Evolutionary conservation across 805 yeast genomes (phyloP), one percentile per base, ranked within the genome.

Genomic region (Teunomyces cretensis): DNA sequence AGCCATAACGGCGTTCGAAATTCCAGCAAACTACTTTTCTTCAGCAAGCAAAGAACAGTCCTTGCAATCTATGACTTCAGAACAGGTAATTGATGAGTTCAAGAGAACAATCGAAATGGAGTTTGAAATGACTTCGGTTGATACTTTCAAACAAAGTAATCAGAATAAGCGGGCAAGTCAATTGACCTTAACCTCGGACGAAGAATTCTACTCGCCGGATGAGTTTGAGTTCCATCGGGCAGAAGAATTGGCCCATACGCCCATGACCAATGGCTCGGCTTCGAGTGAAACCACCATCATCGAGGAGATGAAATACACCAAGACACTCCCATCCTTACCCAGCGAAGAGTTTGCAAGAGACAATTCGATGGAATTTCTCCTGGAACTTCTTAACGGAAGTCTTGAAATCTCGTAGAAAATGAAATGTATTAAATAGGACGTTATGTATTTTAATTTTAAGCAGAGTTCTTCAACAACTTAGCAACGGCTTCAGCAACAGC

Each of bases 401-500:
- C 38, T 57, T 4, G 47, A 50, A 16, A 49, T 53, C 15, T 30
- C 22, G 22, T 19, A 19, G 22, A 4, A 19, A 19, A 19, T 19
- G 22, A 6, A 4, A 19, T 19, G 6, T 19, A 19, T 19, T 3
- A 6, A 19, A 4, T 4, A 19, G 22, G 22, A 19, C 22, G 22
- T 19, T 19, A 19, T 19, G 22, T 19, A 19, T 19, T 19, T 19
- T 4, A 19, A 24, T 4, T 7, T 13, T 35, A 31, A 33, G 50
- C 48, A 17, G 56, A 47, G 14, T 39, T 50, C 42, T 51, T 61
- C 51, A 85, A 73, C 51, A 82, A 70, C 55, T 74, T 72, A 57
- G 76, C 72, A 45, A 89, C 89, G 45, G 86, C 86, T 28, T 71
- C 77, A 36, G 86, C 96, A 60, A 94, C 75, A 35, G 97, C 97